Evolutionary conservation across 2,329 filamentous ascomycete species (phyloP).

Genomic region (Sporothrix euskadiensis): DNA sequence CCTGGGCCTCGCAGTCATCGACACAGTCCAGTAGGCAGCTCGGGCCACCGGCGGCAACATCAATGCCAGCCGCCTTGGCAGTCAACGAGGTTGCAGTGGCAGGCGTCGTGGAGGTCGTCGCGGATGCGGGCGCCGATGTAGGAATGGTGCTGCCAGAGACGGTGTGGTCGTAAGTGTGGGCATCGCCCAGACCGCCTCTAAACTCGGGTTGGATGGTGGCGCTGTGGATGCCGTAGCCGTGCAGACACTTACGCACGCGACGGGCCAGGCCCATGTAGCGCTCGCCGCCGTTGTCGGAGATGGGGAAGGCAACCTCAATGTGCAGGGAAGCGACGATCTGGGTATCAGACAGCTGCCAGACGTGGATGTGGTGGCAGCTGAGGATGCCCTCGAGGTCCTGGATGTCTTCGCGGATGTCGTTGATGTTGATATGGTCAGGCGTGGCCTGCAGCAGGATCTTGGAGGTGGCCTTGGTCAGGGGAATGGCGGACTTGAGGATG

Average conservation of each 20-base stretch:
- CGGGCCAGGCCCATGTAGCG: constrained; percentile 90
- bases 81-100: constrained; percentile 38
- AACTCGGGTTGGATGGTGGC: constrained; percentile 97
- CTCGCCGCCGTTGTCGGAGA: constrained; percentile 73
- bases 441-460: constrained; percentile 94
- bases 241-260: constrained; percentile 81
- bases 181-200: constrained; percentile 52
- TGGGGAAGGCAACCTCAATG: constrained; percentile 86
- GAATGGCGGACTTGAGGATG: constrained; percentile 71
- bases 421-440: constrained; percentile 80
- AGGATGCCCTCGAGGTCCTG: constrained; percentile 79
- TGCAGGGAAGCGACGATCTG: constrained; percentile 93
- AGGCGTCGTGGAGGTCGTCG: neutral
- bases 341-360: constrained; percentile 96
- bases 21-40: constrained; percentile 56
- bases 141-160: constrained; percentile 33
- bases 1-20: constrained; percentile 49
- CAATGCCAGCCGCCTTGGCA: constrained; percentile 40
- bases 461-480: constrained; percentile 75
- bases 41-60: constrained; percentile 28
- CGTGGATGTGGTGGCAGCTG: constrained; percentile 92
- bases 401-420: constrained; percentile 92
- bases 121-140: neutral
- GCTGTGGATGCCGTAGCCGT: constrained; percentile 94
- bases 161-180: constrained; percentile 36